Percentiles rank a stretch among this genome's conserved stretches.
These are phyloP conservation scores for Quercus glauca DNA, from an alignment of 306 rosid genomes.

Conservation along the genomic window DNA sequence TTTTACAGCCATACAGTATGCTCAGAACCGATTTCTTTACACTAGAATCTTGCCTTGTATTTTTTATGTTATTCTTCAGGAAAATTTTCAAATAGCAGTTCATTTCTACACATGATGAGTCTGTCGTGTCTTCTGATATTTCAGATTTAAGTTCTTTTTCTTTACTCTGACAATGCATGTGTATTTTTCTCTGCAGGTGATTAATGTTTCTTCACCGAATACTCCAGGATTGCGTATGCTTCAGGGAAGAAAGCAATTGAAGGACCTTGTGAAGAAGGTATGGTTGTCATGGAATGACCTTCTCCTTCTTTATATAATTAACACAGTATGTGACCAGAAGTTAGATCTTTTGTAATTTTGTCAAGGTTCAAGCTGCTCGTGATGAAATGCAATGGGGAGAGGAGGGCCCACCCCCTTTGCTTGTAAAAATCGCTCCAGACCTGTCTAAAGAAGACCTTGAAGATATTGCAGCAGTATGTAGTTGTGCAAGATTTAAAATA, in stretches of 20 bases:
- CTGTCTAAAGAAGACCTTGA: conserved; percentile 96
- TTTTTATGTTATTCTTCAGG: not conserved
- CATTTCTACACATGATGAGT: not conserved
- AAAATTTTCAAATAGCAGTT: not conserved
- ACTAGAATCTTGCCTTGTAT: not conserved
- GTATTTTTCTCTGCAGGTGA: conserved; percentile 52
- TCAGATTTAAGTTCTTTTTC: not conserved
- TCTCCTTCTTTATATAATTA: conserved; percentile 14
- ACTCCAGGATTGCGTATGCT: conserved; percentile 98
- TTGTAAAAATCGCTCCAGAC: conserved; percentile 98
- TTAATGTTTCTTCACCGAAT: conserved; percentile 98
- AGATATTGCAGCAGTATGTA: conserved; percentile 95
- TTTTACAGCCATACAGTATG: not conserved
- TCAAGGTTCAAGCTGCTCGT: conserved; percentile 94
- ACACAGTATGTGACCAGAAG: conserved; percentile 7
- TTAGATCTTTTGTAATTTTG: conserved; percentile 23
- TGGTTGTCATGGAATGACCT: conserved; percentile 17
- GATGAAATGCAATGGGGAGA: conserved; percentile 99
- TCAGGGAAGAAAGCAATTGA: conserved; percentile 97
- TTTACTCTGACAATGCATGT: not conserved
- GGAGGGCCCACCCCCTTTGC: conserved; percentile 98
- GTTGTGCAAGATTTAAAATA: conserved; percentile 7
- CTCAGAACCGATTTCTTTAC: not conserved
- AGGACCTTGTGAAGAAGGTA: conserved; percentile 96
- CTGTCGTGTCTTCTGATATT: not conserved